Evolutionary conservation across 1,139 yeast genomes (phyloP).

Genomic region (Candida sanyaensis): DNA sequence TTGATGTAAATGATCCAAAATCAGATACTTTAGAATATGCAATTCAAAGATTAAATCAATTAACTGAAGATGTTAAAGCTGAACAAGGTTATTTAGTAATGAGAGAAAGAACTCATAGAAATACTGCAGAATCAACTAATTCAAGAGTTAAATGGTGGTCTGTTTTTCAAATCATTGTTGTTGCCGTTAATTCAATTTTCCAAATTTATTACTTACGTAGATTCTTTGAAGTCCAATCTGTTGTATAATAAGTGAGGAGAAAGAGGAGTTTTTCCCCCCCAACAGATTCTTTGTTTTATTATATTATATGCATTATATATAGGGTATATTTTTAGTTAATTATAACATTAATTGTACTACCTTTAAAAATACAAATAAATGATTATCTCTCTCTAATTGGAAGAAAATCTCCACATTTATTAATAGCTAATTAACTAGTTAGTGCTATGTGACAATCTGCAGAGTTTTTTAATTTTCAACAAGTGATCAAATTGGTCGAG

Average conservation of each 20-base stretch:
- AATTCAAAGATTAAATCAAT: conserved; percentile 71
- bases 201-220: conserved; percentile 93
- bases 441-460: no score
- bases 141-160: conserved; percentile 99
- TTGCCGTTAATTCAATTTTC: conserved; percentile 82
- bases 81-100: conserved; percentile 93
- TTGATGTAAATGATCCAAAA: conserved; percentile 81
- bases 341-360: no score
- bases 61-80: conserved; percentile 84
- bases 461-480: not conserved
- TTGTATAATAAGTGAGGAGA: conserved; percentile 48
- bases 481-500: not conserved
- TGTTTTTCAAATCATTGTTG: conserved; percentile 83
- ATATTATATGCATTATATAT: no score
- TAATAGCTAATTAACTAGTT: no score
- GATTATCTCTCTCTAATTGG: no score
- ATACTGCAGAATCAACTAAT: conserved; percentile 97
- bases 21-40: conserved; percentile 85
- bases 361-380: no score
- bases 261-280: no score
- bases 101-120: conserved; percentile 96
- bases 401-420: no score
- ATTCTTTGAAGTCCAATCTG: conserved; percentile 92
- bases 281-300: no score
- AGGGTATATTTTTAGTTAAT: no score